These are phyloP conservation scores for Wickerhamomyces kurtzmanii DNA, from an alignment of 805 yeast genomes.

Conservation along the genomic window DNA sequence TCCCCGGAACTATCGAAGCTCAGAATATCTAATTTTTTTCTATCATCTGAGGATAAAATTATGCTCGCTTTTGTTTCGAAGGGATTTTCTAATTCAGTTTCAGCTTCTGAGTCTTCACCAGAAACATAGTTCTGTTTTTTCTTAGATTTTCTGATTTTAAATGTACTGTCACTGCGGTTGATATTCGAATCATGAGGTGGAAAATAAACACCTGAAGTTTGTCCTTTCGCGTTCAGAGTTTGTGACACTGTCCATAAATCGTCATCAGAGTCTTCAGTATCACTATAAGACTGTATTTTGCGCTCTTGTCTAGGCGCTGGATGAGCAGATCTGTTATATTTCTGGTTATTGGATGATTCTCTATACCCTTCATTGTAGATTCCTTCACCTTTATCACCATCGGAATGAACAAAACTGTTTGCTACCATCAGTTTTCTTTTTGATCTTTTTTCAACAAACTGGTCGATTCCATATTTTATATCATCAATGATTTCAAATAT, in stretches of 20 bases:
- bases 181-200: neutral
- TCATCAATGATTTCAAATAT: neutral
- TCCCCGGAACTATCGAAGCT: too few species aligned
- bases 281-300: neutral
- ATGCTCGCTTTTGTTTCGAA: too few species aligned
- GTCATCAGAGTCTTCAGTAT: neutral
- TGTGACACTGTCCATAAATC: neutral
- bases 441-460: neutral
- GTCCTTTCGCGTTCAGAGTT: neutral
- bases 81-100: too few species aligned
- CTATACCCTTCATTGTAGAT: slow-evolving; percentile 1
- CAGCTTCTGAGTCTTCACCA: too few species aligned
- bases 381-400: neutral
- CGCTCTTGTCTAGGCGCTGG: neutral
- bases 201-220: slow-evolving; percentile 1
- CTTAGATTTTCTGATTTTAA: too few species aligned
- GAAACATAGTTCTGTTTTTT: too few species aligned
- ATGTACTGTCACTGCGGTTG: too few species aligned
- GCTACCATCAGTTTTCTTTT: too few species aligned
- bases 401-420: neutral
- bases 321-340: too few species aligned
- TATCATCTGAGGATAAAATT: neutral
- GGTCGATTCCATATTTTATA: neutral
- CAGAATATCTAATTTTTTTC: neutral
- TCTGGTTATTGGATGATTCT: too few species aligned